A percentile compares a stretch with the other conserved stretches of the same genome.
Evolutionary conservation across 1,284 basidiomycete species (phyloP).

Genomic region (Macrocybe sp.): DNA sequence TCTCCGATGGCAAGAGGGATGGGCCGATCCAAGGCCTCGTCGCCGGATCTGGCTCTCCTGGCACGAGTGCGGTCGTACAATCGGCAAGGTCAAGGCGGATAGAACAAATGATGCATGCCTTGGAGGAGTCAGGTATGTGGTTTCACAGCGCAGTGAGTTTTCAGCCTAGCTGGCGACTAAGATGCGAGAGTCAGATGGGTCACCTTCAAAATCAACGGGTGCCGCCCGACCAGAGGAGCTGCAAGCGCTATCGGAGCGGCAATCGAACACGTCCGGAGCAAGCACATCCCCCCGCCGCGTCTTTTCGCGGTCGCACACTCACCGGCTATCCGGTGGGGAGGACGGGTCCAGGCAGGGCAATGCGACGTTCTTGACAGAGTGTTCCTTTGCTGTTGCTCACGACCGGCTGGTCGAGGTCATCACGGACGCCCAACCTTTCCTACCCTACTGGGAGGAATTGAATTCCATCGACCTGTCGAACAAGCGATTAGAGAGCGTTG

Average conservation of each 20-base stretch:
- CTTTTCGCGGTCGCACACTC: conserved; percentile 42
- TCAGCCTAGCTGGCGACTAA: neutral
- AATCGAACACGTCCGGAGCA: conserved; percentile 23
- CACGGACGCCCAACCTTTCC: conserved; percentile 93
- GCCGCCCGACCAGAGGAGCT: conserved; percentile 41
- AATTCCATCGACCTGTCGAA: conserved; percentile 72
- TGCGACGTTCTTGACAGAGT: conserved; percentile 88
- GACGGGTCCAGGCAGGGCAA: conserved; percentile 55
- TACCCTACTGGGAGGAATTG: conserved; percentile 90
- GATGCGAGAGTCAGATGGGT: conserved; percentile 40
- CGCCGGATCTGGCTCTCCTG: conserved; percentile 25
- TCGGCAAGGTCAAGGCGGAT: conserved; percentile 77
- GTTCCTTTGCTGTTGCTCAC: conserved; percentile 90
- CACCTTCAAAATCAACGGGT: conserved; percentile 60
- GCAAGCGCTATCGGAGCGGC: conserved; percentile 39
- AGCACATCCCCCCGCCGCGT: conserved; percentile 32
- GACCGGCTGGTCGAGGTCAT: conserved; percentile 90
- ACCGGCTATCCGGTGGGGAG: conserved; percentile 23
- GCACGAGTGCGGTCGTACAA: conserved; percentile 38
- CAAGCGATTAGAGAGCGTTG: conserved; percentile 84
- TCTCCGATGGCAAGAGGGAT: conserved; percentile 85
- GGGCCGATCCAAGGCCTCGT: conserved; percentile 73
- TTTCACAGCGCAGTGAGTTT: conserved; percentile 1
- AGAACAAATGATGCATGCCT: conserved; percentile 66
- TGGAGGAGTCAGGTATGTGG: conserved; percentile 61